Evolutionary conservation across 1,139 yeast species (phyloP), one percentile per base, ranked within the genome.

Genomic region (Yamadazyma diddensiae): DNA sequence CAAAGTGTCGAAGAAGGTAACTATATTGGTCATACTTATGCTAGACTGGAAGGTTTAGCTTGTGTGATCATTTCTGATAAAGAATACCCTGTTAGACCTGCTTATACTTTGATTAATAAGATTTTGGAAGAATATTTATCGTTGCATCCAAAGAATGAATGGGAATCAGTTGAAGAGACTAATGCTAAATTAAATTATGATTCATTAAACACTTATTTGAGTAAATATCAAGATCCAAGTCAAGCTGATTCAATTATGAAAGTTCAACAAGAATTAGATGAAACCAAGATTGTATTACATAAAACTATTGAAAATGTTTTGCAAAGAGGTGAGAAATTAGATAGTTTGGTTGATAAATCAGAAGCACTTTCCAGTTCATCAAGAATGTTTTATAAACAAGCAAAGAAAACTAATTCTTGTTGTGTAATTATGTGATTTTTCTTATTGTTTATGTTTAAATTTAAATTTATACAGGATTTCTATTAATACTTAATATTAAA

Each of bases 81-180:
- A 57, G 97, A 92, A 49, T 92, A 92, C 59, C 98, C 98, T 2
- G 90, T 86, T 14, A 77, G 98, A 55, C 97, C 97, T n/a, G 98
- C 97, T 1, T 92, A 87, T 62, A 83, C 97, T 3, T 69, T 92
- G 43, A 74, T 92, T 52, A 92, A 90, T 72, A 92, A 88, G 65
- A 68, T 92, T 15, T 71, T 88, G 50, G 98, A 92, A 50, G 97
- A 92, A 58, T 92, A 87, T 60, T 66, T 90, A 39, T 73, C 90
- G 17, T 79, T 83, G 42, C 94, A 86, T 59, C 95, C 96, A 6
- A 73, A 77, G 31, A 56, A 61, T 20, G 79, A 81, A 42, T 90
- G 97, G 95, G 59, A 59, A 33, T 57, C 62, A 34, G 67, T 77
- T 15, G 57, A 73, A 3, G 78, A 70, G 46, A 65, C 86, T 6